Percentiles rank a stretch among this genome's conserved stretches.
These are phyloP conservation scores for Peronospora farinosa DNA, from an alignment of 352 stramenopile genomes.

Conservation along the genomic window DNA sequence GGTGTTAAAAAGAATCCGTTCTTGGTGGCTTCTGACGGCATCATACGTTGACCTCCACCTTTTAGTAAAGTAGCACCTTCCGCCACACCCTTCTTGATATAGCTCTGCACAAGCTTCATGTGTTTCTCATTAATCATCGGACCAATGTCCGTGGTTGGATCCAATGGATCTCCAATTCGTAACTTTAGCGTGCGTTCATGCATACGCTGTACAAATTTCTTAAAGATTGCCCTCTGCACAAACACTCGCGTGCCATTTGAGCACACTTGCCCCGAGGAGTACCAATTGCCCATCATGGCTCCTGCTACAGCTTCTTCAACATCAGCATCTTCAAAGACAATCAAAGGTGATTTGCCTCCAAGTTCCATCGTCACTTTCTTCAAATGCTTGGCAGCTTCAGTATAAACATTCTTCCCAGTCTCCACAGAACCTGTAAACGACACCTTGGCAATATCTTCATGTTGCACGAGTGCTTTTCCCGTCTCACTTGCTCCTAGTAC, in stretches of 20 bases:
- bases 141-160: slow-evolving; percentile 74
- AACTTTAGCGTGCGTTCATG: slow-evolving; percentile 72
- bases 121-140: slow-evolving; percentile 83
- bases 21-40: slow-evolving; percentile 35
- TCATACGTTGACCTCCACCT: slow-evolving; percentile 48
- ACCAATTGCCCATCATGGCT: slow-evolving; percentile 40
- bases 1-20: slow-evolving; percentile 87
- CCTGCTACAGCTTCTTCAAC: slow-evolving; percentile 75
- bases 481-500: not conserved
- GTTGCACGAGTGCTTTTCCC: slow-evolving; percentile 1
- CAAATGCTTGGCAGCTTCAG: slow-evolving; percentile 17
- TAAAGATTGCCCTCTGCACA: slow-evolving; percentile 76
- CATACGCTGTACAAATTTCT: slow-evolving; percentile 77
- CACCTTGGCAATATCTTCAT: not conserved
- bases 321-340: slow-evolving; percentile 75
- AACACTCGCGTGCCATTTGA: slow-evolving; percentile 88
- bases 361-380: slow-evolving; percentile 31
- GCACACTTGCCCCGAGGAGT: slow-evolving; percentile 85
- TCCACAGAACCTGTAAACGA: slow-evolving; percentile 16
- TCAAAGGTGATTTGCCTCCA: slow-evolving; percentile 85
- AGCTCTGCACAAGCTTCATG: slow-evolving; percentile 66
- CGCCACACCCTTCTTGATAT: slow-evolving; percentile 50
- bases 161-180: slow-evolving; percentile 77
- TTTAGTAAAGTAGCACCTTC: slow-evolving; percentile 58
- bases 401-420: slow-evolving; percentile 20